These are phyloP conservation scores for Aspergillus puulaauensis DNA, from an alignment of 2,329 filamentous ascomycete species.

Conservation along the genomic window DNA sequence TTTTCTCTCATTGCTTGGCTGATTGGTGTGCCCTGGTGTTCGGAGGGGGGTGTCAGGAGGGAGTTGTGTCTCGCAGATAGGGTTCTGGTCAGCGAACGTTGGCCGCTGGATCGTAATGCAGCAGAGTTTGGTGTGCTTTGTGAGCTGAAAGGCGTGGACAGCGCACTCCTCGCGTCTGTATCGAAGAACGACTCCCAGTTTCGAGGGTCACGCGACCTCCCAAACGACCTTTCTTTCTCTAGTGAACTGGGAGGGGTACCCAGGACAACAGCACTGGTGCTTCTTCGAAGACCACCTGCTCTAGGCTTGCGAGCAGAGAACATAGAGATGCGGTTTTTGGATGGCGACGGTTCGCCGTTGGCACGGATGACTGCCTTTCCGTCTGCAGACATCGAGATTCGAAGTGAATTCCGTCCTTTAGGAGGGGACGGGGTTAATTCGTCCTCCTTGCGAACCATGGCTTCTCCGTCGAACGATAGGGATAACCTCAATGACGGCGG, in stretches of 20 bases:
- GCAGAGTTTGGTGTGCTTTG: constrained; percentile 65
- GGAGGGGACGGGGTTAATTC: constrained; percentile 43
- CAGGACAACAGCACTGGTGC: constrained; percentile 65
- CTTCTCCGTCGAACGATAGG: constrained; percentile 42
- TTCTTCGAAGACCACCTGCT: constrained; percentile 62
- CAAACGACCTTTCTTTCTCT: constrained; percentile 54
- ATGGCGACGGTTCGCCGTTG: constrained; percentile 68
- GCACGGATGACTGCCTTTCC: constrained; percentile 85
- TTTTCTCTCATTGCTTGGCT: constrained; percentile 50
- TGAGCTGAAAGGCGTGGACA: constrained; percentile 78
- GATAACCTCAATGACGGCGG: constrained; percentile 43
- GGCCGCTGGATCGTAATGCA: constrained; percentile 73
- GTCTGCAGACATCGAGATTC: constrained; percentile 80
- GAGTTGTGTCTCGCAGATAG: constrained; percentile 56
- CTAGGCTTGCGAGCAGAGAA: constrained; percentile 50
- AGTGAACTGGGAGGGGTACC: constrained; percentile 60
- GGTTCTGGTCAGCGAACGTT: constrained; percentile 49
- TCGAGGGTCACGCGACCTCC: constrained; percentile 80
- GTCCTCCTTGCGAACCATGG: constrained; percentile 37
- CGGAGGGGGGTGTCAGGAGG: constrained; percentile 31
- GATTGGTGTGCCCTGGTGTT: constrained; percentile 51
- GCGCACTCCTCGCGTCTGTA: constrained; percentile 71
- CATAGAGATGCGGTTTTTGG: constrained; percentile 52
- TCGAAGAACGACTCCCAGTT: constrained; percentile 92
- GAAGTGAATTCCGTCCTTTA: constrained; percentile 55